These are phyloP conservation scores for Coleophoma crateriformis DNA, from an alignment of 2,329 filamentous ascomycete species.

Conservation along the genomic window DNA sequence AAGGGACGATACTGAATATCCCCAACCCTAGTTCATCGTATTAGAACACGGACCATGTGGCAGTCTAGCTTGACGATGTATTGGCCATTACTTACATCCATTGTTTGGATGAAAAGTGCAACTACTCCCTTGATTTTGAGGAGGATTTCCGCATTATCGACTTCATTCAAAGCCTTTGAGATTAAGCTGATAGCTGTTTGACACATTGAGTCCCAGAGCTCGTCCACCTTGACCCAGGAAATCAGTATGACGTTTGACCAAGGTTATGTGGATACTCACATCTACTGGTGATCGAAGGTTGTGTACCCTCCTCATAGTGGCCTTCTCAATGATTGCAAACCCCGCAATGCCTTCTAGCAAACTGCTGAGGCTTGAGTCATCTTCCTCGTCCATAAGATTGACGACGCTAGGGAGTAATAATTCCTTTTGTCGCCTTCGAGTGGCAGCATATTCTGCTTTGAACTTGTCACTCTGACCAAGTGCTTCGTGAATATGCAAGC, in stretches of 20 bases:
- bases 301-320: constrained; percentile 81
- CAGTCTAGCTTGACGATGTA: background rate
- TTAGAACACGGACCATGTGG: too few relatives aligned
- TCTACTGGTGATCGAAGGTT: constrained; percentile 79
- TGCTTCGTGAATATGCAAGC: constrained; percentile 92
- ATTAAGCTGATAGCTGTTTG: constrained; percentile 80
- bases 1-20: constrained; percentile 75
- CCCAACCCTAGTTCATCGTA: constrained; percentile 61
- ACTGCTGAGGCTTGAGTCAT: constrained; percentile 81
- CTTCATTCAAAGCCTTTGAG: constrained; percentile 67
- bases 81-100: constrained; percentile 62
- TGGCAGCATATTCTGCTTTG: constrained; percentile 84
- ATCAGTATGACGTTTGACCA: constrained; percentile 9
- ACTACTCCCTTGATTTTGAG: constrained; percentile 94
- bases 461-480: constrained; percentile 91
- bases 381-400: constrained; percentile 75
- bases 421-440: constrained; percentile 86
- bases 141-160: constrained; percentile 84
- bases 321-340: constrained; percentile 93
- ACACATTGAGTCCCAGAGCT: constrained; percentile 98
- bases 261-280: constrained; percentile 41
- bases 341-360: constrained; percentile 90
- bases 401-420: constrained; percentile 74
- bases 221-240: constrained; percentile 65
- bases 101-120: constrained; percentile 93